Evolutionary conservation across 768 basidiomycete genomes (phyloP).

Genomic region (Dictyophora rubrovolvata): DNA sequence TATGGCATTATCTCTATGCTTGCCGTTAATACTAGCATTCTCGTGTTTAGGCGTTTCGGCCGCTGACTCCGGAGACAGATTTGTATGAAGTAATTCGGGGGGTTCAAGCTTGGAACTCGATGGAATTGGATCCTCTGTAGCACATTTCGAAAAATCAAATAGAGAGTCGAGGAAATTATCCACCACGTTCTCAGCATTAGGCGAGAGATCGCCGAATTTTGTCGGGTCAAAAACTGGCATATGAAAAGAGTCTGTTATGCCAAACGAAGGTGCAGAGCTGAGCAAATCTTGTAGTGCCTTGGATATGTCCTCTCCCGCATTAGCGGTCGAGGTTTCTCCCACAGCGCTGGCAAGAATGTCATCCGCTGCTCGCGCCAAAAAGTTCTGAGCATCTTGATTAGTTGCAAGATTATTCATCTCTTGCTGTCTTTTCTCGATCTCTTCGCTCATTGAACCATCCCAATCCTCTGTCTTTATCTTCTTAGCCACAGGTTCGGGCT

Average conservation of each 20-base stretch:
- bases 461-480: slow-evolving; percentile 55
- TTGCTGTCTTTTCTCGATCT: slow-evolving; percentile 30
- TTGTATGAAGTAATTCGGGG: slow-evolving; percentile 61
- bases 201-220: slow-evolving; percentile 23
- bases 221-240: slow-evolving; percentile 4
- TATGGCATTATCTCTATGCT: slow-evolving; percentile 27
- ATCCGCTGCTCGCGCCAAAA: slow-evolving; percentile 46
- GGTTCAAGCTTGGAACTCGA: slow-evolving; percentile 56
- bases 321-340: slow-evolving; percentile 27
- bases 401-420: slow-evolving; percentile 43
- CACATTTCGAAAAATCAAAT: slow-evolving; percentile 59
- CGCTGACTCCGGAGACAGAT: slow-evolving; percentile 67
- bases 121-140: slow-evolving; percentile 45
- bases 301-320: background rate
- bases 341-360: slow-evolving; percentile 26
- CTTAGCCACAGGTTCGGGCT: slow-evolving; percentile 51
- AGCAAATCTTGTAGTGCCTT: background rate
- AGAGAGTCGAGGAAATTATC: slow-evolving; percentile 39
- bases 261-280: slow-evolving; percentile 7
- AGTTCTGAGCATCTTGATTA: slow-evolving; percentile 52
- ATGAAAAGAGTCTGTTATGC: slow-evolving; percentile 18
- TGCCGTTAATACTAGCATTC: slow-evolving; percentile 19
- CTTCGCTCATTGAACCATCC: slow-evolving; percentile 50
- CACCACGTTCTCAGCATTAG: slow-evolving; percentile 23
- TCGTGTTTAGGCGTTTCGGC: slow-evolving; percentile 47